Percentiles rank a stretch among this genome's conserved stretches.
These are phyloP conservation scores for Monosporozyma servazzii DNA, from an alignment of 805 yeast species.

Conservation along the genomic window DNA sequence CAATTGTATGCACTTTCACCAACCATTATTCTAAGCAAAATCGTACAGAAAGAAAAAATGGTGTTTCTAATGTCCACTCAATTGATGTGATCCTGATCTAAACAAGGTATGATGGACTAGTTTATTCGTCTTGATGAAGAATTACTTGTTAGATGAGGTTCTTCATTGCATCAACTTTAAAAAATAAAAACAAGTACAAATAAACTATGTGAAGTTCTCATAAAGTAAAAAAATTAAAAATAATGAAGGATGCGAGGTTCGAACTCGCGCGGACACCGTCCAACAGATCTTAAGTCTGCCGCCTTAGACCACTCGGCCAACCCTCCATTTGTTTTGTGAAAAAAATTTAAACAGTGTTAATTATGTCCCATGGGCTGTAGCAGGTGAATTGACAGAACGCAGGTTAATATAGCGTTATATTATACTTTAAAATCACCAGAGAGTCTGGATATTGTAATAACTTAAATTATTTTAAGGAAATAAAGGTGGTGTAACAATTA, in stretches of 20 bases:
- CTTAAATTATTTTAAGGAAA: too few species aligned
- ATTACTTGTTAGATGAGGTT: neutral
- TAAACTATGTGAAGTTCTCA: neutral
- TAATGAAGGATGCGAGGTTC: constrained; percentile 25
- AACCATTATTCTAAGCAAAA: neutral
- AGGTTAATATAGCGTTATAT: too few species aligned
- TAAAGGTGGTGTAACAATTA: too few species aligned
- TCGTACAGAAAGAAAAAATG: neutral
- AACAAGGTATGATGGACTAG: too few species aligned
- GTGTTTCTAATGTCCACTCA: neutral
- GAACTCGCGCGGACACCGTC: constrained; percentile 29
- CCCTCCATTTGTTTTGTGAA: constrained; percentile 11
- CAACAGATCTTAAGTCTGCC: constrained; percentile 28
- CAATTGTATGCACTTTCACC: neutral
- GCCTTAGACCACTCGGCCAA: constrained; percentile 30
- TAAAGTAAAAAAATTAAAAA: constrained; percentile 5
- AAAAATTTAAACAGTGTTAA: too few species aligned
- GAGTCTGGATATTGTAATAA: too few species aligned
- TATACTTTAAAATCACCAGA: too few species aligned
- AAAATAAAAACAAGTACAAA: neutral
- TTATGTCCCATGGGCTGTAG: too few species aligned
- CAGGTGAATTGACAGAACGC: too few species aligned
- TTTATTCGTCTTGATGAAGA: too few species aligned
- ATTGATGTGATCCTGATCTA: neutral
- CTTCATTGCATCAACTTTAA: neutral